Conservation (phyloP, 257 asterid genomes). For the Primulina eburnea region DNA sequence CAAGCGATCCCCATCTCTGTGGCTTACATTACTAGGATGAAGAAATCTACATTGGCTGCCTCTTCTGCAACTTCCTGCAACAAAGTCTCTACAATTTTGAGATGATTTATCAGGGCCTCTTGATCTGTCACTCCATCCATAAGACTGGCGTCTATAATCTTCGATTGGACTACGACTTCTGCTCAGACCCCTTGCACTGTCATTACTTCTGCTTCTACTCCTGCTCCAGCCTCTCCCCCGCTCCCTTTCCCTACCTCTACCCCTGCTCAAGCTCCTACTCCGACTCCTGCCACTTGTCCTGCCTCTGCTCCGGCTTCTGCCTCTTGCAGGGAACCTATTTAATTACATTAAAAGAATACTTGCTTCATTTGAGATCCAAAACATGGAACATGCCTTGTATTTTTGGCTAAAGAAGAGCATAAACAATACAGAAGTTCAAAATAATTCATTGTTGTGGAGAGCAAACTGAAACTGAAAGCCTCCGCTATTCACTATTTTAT, state of each 20-base stretch:
- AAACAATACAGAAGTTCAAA: not conserved
- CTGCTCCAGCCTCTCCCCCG: slow-evolving; percentile 38
- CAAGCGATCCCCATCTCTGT: slow-evolving; percentile 33
- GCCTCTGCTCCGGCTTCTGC: slow-evolving; percentile 65
- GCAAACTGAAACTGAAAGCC: not conserved
- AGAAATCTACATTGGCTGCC: slow-evolving; percentile 73
- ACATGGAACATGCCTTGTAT: not conserved
- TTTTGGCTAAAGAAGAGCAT: too few species aligned
- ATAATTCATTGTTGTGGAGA: not conserved
- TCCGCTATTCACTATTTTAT: not conserved
- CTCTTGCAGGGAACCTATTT: slow-evolving; percentile 49
- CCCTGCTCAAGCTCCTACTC: slow-evolving; percentile 38
- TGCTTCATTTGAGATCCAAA: not conserved
- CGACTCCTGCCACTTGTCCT: slow-evolving; percentile 50
- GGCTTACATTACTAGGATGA: slow-evolving; percentile 44
- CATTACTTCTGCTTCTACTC: slow-evolving; percentile 44
- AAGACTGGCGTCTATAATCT: slow-evolving; percentile 47
- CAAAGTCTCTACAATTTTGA: slow-evolving; percentile 62
- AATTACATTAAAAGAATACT: slow-evolving; percentile 20
- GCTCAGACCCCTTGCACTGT: slow-evolving; percentile 35
- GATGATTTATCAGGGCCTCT: slow-evolving; percentile 50
- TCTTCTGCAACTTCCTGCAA: slow-evolving; percentile 63
- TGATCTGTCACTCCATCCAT: slow-evolving; percentile 58
- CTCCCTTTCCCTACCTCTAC: slow-evolving; percentile 36
- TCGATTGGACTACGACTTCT: slow-evolving; percentile 62